phyloP scores from a whole-genome alignment of 1,284 basidiomycete genomes.

The Testicularia cyperi region DNA sequence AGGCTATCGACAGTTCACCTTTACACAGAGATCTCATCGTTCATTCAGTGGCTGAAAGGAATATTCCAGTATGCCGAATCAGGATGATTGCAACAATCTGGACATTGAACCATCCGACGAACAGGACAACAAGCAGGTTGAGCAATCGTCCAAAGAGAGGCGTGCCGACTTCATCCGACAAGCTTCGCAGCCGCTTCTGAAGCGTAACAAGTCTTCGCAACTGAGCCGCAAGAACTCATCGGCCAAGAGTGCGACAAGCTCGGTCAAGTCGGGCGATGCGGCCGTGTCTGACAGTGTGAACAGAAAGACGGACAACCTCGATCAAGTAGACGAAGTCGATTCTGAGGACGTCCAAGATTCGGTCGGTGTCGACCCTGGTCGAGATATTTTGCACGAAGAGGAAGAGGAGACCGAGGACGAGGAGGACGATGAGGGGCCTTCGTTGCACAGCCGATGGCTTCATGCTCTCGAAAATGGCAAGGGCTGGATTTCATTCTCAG shows the following conservation, averaged over 20 bases:
- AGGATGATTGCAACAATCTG: neutral
- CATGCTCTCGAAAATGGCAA: constrained; percentile 22
- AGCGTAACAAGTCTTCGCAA: constrained; percentile 12
- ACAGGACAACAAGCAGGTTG: constrained; percentile 4
- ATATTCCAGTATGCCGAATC: neutral
- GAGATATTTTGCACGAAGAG: too few species aligned
- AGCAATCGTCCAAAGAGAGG: constrained; percentile 18
- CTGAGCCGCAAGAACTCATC: constrained; percentile 12
- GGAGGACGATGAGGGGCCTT: constrained; percentile 17
- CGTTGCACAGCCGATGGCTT: constrained; percentile 26
- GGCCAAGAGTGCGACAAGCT: too few species aligned
- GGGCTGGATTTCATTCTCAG: constrained; percentile 27
- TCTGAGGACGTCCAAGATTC: too few species aligned
- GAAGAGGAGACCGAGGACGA: constrained; percentile 9
- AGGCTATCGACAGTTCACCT: too few species aligned
- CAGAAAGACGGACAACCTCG: constrained; percentile 6
- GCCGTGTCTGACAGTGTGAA: too few species aligned
- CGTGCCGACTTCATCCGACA: constrained; percentile 34
- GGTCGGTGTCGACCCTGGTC: too few species aligned
- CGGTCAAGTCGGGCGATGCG: too few species aligned
- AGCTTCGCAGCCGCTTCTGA: constrained; percentile 23
- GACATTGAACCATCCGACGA: constrained; percentile 3
- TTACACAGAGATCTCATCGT: too few species aligned
- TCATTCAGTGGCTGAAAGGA: too few species aligned
- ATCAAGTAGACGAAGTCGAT: constrained; percentile 17